These are phyloP conservation scores for Ogataea parapolymorpha DNA, from an alignment of 805 yeast species.

Conservation along the genomic window DNA sequence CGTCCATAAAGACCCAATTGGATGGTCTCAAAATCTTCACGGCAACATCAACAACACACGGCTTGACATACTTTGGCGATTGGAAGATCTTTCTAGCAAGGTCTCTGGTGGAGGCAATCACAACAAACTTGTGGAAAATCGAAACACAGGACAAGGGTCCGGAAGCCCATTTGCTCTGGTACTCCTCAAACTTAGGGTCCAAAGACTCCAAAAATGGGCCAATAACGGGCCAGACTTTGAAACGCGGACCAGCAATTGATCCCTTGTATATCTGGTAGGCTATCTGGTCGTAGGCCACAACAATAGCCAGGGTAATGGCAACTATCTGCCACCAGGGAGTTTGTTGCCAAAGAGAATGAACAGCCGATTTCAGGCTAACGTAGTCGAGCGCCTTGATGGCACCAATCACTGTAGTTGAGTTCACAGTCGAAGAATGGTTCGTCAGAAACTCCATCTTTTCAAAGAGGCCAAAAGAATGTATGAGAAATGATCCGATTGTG, in stretches of 20 bases:
- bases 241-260: constrained; percentile 82
- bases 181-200: constrained; percentile 94
- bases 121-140: constrained; percentile 96
- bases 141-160: constrained; percentile 96
- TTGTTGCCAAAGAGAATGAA: constrained; percentile 13
- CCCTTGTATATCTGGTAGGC: constrained; percentile 80
- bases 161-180: constrained; percentile 87
- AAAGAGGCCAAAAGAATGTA: constrained; percentile 1
- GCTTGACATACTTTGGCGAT: constrained; percentile 86
- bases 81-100: constrained; percentile 82
- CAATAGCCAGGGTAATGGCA: constrained; percentile 43
- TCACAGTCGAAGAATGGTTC: constrained; percentile 9
- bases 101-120: constrained; percentile 86
- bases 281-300: constrained; percentile 69
- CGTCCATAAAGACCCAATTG: constrained; percentile 97
- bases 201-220: constrained; percentile 94
- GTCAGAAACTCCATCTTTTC: constrained; percentile 20
- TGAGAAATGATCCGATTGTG: constrained; percentile 1
- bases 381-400: constrained; percentile 8
- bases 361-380: constrained; percentile 1
- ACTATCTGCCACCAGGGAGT: constrained; percentile 55
- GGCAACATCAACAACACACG: constrained; percentile 98
- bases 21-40: constrained; percentile 88
- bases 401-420: constrained; percentile 6
- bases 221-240: constrained; percentile 89